A percentile compares a stretch with the other conserved stretches of the same genome.
These are phyloP conservation scores for Eucalyptus victrix DNA, from an alignment of 345 rosid genomes.

Conservation along the genomic window DNA sequence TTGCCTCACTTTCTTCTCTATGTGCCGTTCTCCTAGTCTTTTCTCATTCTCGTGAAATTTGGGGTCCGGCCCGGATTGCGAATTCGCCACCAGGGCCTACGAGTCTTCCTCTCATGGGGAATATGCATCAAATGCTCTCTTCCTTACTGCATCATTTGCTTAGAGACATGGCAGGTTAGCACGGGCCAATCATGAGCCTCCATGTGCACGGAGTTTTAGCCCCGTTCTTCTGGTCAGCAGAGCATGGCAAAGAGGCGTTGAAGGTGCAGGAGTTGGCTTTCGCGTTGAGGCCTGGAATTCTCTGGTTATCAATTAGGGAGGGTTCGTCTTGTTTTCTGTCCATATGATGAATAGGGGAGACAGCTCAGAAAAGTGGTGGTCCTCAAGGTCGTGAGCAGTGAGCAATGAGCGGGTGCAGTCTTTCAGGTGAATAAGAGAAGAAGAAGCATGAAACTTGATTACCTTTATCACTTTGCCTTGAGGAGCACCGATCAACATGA, in stretches of 20 bases:
- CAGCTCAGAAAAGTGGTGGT: not conserved
- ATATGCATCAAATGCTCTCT: slow-evolving; percentile 3
- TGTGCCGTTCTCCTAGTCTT: not conserved
- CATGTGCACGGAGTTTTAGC: slow-evolving; percentile 1
- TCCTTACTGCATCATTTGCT: slow-evolving; percentile 7
- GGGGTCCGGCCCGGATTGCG: too few relatives aligned
- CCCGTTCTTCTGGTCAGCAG: slow-evolving; percentile 3
- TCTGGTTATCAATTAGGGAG: not conserved
- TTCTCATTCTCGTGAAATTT: too few relatives aligned
- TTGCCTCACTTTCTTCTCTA: not conserved
- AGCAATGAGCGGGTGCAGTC: not conserved
- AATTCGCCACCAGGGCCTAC: slow-evolving; percentile 1
- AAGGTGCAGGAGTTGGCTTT: slow-evolving; percentile 3
- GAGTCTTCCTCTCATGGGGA: slow-evolving; percentile 6
- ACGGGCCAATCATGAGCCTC: slow-evolving; percentile 9
- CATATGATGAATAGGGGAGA: not conserved
- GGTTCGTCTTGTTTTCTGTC: not conserved
- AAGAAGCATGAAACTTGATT: not conserved
- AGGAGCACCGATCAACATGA: not conserved
- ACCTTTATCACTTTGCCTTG: not conserved
- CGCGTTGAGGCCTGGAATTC: not conserved
- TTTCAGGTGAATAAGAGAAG: not conserved
- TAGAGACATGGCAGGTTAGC: not conserved
- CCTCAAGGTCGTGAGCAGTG: not conserved
- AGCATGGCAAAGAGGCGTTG: slow-evolving; percentile 2